Evolutionary conservation across 2,329 filamentous ascomycete genomes (phyloP), one percentile per base, ranked within the genome.

Genomic region (Cercospora sp.): DNA sequence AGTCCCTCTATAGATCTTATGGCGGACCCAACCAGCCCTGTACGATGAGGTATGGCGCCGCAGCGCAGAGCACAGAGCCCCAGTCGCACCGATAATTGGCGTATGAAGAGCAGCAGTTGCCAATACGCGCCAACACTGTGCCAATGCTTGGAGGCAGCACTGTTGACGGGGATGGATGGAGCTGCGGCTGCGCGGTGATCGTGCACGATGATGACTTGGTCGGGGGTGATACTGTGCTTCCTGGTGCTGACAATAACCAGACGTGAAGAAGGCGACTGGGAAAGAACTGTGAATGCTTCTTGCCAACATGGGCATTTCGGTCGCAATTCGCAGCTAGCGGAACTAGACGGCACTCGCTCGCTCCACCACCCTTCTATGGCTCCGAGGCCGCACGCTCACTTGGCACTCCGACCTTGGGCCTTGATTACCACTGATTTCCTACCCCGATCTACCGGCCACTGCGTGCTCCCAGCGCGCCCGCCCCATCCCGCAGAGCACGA

Each of bases 1-100:
- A 32, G 26, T n/a, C 12, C 21, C 6, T 18, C 26, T 58, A 58
- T 58, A 60, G 18, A 32, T n/a, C 51, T 62, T 65, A 10, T 28
- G 30, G 43, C 12, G 28, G 24, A 21, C 49, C 45, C 45, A 55
- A 18, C 30, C 30, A 10, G 28, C 30, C 28, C 61, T 65, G 66
- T 67, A 55, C 66, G 66, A 67, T 67, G 66, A 65, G 30, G 61
- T 57, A 63, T 34, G 28, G 55, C 61, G 53, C 12, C 53, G 12
- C 24, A 28, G 53, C 37, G 37, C 37, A 40, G 37, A 40, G 37
- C 37, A 40, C 37, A 40, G 37, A 37, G 51, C 51, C 51, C 51
- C 26, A 24, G 53, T 32, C 53, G 53, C 53, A 57, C 53, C 53
- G 53, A 57, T 5, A 32, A 57, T 30, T 28, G 13, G 51, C 34